Evolutionary conservation across 2,329 filamentous ascomycete species (phyloP).

Genomic region (Calonectria fujianensis): DNA sequence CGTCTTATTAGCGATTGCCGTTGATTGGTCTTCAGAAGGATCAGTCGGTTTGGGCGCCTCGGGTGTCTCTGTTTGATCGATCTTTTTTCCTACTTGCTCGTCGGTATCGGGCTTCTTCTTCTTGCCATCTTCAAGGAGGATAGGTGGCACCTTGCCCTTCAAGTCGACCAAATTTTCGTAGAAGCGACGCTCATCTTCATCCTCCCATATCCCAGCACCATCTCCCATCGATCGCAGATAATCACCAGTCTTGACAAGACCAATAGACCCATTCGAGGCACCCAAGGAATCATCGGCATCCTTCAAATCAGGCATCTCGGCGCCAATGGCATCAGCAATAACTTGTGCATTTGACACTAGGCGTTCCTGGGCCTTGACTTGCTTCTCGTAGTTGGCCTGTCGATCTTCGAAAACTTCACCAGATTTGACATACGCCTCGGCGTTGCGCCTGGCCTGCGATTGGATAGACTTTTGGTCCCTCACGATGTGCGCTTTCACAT

Average conservation of each 20-base stretch:
- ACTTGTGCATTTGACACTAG: constrained; percentile 92
- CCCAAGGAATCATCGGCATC: constrained; percentile 84
- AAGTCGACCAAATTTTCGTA: constrained; percentile 98
- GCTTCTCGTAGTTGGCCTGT: constrained; percentile 95
- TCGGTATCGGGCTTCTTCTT: constrained; percentile 92
- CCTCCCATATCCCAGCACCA: constrained; percentile 97
- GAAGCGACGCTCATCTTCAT: constrained; percentile 97
- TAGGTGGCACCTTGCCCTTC: constrained; percentile 95
- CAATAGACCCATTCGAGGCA: constrained; percentile 85
- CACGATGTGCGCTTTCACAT: constrained; percentile 90
- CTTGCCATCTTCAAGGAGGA: constrained; percentile 93
- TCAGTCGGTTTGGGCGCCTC: constrained; percentile 71
- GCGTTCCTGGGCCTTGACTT: constrained; percentile 93
- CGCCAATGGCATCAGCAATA: constrained; percentile 89
- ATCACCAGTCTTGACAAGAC: constrained; percentile 94
- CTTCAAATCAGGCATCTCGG: constrained; percentile 94
- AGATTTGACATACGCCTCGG: constrained; percentile 98
- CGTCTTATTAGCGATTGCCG: constrained; percentile 97
- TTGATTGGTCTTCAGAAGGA: constrained; percentile 87
- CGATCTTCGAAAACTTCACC: constrained; percentile 99
- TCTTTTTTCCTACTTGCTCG: constrained; percentile 87
- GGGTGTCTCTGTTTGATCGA: constrained; percentile 71
- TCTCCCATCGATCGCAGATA: constrained; percentile 94
- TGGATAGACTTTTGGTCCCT: constrained; percentile 94
- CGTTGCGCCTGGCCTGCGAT: constrained; percentile 93